A percentile compares a stretch with the other conserved stretches of the same genome.
phyloP scores from a whole-genome alignment of 1,139 yeast genomes.

The Protomyces arabidopsidicola region DNA sequence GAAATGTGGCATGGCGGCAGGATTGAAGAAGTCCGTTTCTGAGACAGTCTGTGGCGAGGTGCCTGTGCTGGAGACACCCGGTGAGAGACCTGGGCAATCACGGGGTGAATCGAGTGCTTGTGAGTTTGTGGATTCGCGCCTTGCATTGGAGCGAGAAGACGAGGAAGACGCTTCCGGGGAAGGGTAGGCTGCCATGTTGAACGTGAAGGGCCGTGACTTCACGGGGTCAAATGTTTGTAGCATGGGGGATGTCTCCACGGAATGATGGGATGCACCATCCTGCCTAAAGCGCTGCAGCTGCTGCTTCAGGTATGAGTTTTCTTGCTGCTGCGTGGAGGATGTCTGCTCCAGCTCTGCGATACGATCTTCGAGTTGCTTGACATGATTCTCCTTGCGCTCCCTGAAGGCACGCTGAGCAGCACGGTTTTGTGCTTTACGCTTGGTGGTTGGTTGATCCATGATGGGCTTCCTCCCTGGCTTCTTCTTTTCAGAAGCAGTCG shows the following conservation, averaged over 20 bases:
- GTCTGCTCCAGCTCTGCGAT: constrained; percentile 48
- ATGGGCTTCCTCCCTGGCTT: constrained; percentile 71
- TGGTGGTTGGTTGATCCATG: constrained; percentile 49
- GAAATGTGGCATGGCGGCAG: constrained; percentile 19
- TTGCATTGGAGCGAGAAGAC: not conserved
- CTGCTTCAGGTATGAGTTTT: constrained; percentile 7
- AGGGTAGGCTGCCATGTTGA: not conserved
- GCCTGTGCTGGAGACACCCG: constrained; percentile 13
- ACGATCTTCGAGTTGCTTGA: constrained; percentile 52
- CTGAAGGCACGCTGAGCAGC: constrained; percentile 94
- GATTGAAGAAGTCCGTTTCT: constrained; percentile 15
- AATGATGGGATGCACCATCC: not conserved
- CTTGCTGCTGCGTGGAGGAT: constrained; percentile 1
- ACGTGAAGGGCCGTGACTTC: not conserved
- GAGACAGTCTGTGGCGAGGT: constrained; percentile 10
- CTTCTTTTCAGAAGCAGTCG: constrained; percentile 24
- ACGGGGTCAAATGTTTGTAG: not conserved
- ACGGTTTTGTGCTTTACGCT: constrained; percentile 86
- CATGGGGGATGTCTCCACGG: not conserved
- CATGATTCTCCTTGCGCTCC: constrained; percentile 65
- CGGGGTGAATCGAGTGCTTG: not conserved
- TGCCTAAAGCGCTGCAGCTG: constrained; percentile 1
- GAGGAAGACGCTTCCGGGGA: not conserved
- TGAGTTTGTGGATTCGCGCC: not conserved
- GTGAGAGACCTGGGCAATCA: not conserved